Conservation (phyloP, 768 basidiomycete species). For the Chiua virens region DNA sequence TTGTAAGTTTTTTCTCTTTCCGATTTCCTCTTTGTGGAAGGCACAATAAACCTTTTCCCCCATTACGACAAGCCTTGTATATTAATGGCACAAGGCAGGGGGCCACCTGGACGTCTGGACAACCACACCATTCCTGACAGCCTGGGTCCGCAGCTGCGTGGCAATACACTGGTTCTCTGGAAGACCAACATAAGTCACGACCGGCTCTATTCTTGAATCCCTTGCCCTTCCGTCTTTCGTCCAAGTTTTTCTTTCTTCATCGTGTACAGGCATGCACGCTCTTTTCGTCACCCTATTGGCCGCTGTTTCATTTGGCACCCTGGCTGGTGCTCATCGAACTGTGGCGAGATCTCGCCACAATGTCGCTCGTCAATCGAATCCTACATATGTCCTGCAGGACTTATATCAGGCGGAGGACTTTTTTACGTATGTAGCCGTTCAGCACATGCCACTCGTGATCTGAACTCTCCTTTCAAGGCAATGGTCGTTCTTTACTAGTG, state of each 20-base stretch:
- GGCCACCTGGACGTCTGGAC: no score
- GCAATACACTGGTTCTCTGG: not conserved
- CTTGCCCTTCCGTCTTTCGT: not conserved
- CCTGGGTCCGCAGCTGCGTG: not conserved
- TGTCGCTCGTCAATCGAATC: slow-evolving; percentile 23
- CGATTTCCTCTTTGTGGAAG: not conserved
- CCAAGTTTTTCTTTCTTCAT: slow-evolving; percentile 13
- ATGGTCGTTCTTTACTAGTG: slow-evolving; percentile 63
- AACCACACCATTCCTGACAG: slow-evolving; percentile 1
- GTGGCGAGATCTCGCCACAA: slow-evolving; percentile 30
- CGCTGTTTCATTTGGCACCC: slow-evolving; percentile 34
- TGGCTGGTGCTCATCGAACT: slow-evolving; percentile 39
- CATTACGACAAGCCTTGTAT: slow-evolving; percentile 2
- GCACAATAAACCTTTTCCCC: slow-evolving; percentile 9
- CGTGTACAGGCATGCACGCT: slow-evolving; percentile 24
- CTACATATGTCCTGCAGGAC: slow-evolving; percentile 38
- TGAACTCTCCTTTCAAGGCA: slow-evolving; percentile 38
- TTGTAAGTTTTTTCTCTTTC: not conserved
- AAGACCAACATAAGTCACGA: slow-evolving; percentile 1
- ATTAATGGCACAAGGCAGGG: slow-evolving; percentile 21
- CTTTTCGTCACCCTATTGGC: slow-evolving; percentile 34
- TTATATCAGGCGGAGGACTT: slow-evolving; percentile 54
- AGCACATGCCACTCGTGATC: not conserved
- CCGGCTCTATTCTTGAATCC: not conserved
- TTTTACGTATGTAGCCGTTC: slow-evolving; percentile 46